Evolutionary conservation across 768 basidiomycete genomes (phyloP), one percentile per base, ranked within the genome.

Genomic region (Calvatia gigantea): DNA sequence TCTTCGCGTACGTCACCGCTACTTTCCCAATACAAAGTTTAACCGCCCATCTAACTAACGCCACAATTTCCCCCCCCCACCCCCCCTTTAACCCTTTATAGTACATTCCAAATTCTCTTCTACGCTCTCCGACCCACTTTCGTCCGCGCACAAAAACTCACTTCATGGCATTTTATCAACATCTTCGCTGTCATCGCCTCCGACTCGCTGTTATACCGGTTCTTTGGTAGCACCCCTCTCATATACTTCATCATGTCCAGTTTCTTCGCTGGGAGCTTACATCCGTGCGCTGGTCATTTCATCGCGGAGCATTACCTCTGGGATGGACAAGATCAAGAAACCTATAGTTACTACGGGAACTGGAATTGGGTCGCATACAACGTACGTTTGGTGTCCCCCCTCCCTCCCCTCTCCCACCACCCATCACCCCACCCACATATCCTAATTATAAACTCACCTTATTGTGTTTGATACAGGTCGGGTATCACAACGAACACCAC

Each of bases 401-500:
- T 46, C 49, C 19, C 55, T 35, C 42, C 39, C 29, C 14, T 37
- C 58, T 53, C 56, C 43, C 62, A 11, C 43, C 54, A 27, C 35
- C 27, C 50, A 37, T 28, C 6, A 46, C 53, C n/a, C 23, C 15
- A 64, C 23, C 37, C 19, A 6, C 60, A 3, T 41, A 6, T 7
- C 17, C 12, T 23, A 4, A 9, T 42, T 42, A 4, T 42, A 42
- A 42, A 7, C 41, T 9, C 23, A 12, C 8, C 17, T 4, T 15
- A 15, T 39, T 23, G 11, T 19, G n/a, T 9, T 19, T 21, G 11
- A 6, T 2, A 19, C 23, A 94, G 91, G 92, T 98, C 61, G 97
- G 97, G 35, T 98, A 98, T 67, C 97, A 99, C 69, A 98, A 99
- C 70, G 97, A 98, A 65, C 97, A 99, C 71, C 97, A 99, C 72